phyloP scores from a whole-genome alignment of 768 basidiomycete species.

The Scleroderma bovista region DNA sequence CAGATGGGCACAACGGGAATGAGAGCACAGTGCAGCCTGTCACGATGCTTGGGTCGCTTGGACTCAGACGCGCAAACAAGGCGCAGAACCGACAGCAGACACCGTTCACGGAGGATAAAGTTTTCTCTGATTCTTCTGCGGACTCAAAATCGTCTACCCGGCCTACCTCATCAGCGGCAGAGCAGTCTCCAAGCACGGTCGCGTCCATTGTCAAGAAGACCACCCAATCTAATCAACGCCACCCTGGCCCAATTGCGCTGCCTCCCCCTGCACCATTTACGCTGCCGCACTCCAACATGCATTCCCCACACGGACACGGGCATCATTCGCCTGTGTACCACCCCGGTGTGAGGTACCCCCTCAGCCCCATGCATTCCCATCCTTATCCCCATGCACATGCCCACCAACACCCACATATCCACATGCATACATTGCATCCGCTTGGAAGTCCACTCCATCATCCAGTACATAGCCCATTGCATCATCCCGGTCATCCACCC shows the following conservation, averaged over 20 bases:
- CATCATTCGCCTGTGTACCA: slow-evolving; percentile 35
- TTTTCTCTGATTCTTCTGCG: slow-evolving; percentile 4
- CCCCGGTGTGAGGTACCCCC: slow-evolving; percentile 21
- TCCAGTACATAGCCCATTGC: slow-evolving; percentile 27
- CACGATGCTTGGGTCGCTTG: slow-evolving; percentile 22
- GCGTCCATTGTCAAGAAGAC: slow-evolving; percentile 5
- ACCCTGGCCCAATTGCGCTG: slow-evolving; percentile 66
- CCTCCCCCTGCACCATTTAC: slow-evolving; percentile 52
- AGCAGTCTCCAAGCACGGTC: no score
- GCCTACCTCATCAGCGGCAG: not conserved
- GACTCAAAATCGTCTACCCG: not conserved
- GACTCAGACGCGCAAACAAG: slow-evolving; percentile 26
- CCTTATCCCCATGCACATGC: slow-evolving; percentile 20
- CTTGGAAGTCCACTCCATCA: slow-evolving; percentile 28
- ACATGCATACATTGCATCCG: slow-evolving; percentile 16
- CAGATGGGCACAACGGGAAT: not conserved
- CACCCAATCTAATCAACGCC: slow-evolving; percentile 35
- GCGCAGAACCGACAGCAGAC: slow-evolving; percentile 13
- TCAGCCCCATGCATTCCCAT: slow-evolving; percentile 24
- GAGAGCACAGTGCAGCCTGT: slow-evolving; percentile 5
- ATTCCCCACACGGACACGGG: slow-evolving; percentile 29
- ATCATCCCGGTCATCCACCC: slow-evolving; percentile 25
- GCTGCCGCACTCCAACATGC: slow-evolving; percentile 32
- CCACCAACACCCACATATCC: not conserved
- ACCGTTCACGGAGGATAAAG: slow-evolving; percentile 14